Evolutionary conservation across 345 rosid species (phyloP), one percentile per base, ranked within the genome.

Genomic region (Pseudoturritis turrita): DNA sequence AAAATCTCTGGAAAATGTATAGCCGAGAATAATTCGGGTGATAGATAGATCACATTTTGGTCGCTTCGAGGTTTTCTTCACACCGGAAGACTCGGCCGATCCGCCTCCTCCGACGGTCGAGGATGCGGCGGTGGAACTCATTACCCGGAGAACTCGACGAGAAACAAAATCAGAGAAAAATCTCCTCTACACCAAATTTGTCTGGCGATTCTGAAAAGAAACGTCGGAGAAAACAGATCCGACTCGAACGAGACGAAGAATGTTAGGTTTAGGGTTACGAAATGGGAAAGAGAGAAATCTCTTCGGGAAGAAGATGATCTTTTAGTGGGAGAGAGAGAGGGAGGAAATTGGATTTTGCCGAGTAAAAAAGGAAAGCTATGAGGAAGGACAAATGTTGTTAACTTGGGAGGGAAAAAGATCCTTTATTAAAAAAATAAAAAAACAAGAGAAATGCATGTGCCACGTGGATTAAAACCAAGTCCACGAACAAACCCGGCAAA

Each of bases 11-110:
- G 43, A 14, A 40, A 14, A 37, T 47, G 7, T 7, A 60, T 23
- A 39, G 49, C 18, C 10, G 17, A 23, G 13, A 31, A 47, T 18
- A 40, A 49, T 7, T 19, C 0, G n/a, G 15, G 23, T 4, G 22
- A 55, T 37, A 40, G 37, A 44, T 23, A 45, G 35, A 79, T 81
- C 76, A 94, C 97, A 91, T 83, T 89, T 91, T 68, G 96, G 98
- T 39, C 97, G 87, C 85, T 91, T 94, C 3, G 98, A 86, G 52
- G 81, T 76, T 74, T 82, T 78, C 68, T 86, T 81, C 15, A 81
- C 86, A 70, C 81, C 86, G 25, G 89, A 77, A 73, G 96, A 54
- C 82, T 92, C 96, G 65, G 82, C 71, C 14, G 96, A 88, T 87
- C 91, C 91, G 65, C 80, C 81, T 47, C 70, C 84, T 10, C 64